These are phyloP conservation scores for Penicillium sp. DNA, from an alignment of 2,329 filamentous ascomycete species.

Conservation along the genomic window DNA sequence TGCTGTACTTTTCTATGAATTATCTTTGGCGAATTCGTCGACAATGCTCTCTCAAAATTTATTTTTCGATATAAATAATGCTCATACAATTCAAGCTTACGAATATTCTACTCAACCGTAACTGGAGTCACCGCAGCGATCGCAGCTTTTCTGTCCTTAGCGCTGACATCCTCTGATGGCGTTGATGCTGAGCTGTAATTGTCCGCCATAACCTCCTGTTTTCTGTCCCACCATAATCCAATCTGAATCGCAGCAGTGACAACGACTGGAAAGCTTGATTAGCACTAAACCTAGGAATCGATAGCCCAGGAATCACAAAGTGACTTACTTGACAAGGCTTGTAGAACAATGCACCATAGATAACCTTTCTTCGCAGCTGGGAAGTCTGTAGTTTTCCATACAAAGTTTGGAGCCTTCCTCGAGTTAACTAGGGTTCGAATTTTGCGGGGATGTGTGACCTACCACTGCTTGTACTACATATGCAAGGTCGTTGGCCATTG, in stretches of 20 bases:
- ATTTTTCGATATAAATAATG: neutral
- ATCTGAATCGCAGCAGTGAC: neutral
- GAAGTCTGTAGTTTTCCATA: neutral
- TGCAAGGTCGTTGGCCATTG: neutral
- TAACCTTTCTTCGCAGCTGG: neutral
- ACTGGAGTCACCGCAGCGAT: neutral
- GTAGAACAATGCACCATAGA: neutral
- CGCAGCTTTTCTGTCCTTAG: neutral
- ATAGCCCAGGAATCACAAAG: neutral
- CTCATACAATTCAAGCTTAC: neutral
- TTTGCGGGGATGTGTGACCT: neutral
- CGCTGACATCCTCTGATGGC: neutral
- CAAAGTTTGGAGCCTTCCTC: neutral
- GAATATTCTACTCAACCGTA: neutral
- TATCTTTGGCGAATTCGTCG: neutral
- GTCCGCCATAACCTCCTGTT: neutral
- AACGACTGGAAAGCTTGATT: neutral
- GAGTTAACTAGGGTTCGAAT: neutral
- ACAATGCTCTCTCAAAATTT: neutral
- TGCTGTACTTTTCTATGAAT: neutral
- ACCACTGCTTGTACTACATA: slow-evolving; percentile 1
- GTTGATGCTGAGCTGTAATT: neutral
- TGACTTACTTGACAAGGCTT: neutral
- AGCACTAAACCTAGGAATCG: neutral
- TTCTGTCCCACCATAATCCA: neutral